These are phyloP conservation scores for Scleromitrula shiraiana DNA, from an alignment of 2,329 filamentous ascomycete genomes.

Conservation along the genomic window DNA sequence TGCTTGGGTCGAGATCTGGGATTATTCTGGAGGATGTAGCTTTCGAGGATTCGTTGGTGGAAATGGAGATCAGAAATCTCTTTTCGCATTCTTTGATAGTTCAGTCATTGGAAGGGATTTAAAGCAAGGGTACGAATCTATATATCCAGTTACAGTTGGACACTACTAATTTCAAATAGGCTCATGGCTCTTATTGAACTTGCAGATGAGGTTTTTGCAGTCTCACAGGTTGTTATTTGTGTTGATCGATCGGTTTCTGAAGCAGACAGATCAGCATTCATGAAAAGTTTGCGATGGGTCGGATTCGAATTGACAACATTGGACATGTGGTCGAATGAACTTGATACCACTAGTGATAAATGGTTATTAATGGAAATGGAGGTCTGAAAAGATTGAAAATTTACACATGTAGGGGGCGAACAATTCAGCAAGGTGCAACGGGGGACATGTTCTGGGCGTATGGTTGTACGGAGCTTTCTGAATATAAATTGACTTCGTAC, in stretches of 20 bases:
- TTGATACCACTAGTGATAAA: constrained; percentile 61
- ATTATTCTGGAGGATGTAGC: constrained; percentile 74
- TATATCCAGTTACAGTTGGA: constrained; percentile 7
- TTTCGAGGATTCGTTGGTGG: constrained; percentile 81
- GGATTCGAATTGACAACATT: constrained; percentile 80
- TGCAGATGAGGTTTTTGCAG: constrained; percentile 67
- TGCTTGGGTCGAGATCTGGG: constrained; percentile 36
- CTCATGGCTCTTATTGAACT: constrained; percentile 88
- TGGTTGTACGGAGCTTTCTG: not conserved
- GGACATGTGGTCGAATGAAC: constrained; percentile 60
- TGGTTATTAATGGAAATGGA: constrained; percentile 92
- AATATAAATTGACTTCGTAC: not conserved
- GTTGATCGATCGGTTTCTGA: constrained; percentile 63
- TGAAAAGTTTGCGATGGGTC: constrained; percentile 85
- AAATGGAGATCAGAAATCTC: constrained; percentile 58
- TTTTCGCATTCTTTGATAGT: constrained; percentile 85
- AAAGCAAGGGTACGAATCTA: constrained; percentile 67
- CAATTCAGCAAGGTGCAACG: not conserved
- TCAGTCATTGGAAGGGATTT: constrained; percentile 65
- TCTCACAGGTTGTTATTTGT: constrained; percentile 71
- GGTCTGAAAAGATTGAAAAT: constrained; percentile 40
- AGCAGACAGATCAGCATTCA: constrained; percentile 56
- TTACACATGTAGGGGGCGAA: not conserved
- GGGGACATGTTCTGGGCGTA: not conserved
- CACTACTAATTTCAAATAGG: constrained; percentile 38